These are phyloP conservation scores for Auriculariales sp. DNA, from an alignment of 768 basidiomycete genomes.

Conservation along the genomic window DNA sequence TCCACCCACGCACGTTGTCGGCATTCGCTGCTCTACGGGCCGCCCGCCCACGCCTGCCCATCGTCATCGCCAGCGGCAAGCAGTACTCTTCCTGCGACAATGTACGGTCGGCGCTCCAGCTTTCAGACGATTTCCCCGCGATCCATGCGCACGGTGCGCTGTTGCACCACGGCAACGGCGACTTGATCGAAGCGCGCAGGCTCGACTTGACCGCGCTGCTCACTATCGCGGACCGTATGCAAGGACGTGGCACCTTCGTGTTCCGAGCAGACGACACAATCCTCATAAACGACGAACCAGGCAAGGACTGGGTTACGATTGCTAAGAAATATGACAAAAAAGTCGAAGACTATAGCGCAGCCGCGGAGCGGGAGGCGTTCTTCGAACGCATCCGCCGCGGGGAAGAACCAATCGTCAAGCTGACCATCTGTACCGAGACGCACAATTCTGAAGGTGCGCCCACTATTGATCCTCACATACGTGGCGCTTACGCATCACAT, in stretches of 20 bases:
- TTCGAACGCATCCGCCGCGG: background rate
- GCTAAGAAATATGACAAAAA: constrained; percentile 3
- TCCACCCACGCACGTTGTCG: constrained; percentile 3
- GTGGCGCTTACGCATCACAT: too few relatives aligned
- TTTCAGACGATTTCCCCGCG: constrained; percentile 5
- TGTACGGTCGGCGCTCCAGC: constrained; percentile 4
- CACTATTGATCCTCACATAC: too few relatives aligned
- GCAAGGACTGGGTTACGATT: constrained; percentile 5
- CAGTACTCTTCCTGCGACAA: constrained; percentile 4
- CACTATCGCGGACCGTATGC: constrained; percentile 3
- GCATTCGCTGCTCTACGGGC: constrained; percentile 4
- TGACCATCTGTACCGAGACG: constrained; percentile 1
- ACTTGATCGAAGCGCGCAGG: background rate
- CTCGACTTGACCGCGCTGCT: background rate
- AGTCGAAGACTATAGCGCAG: constrained; percentile 2
- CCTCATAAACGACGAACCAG: constrained; percentile 1
- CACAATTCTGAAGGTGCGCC: constrained; percentile 2
- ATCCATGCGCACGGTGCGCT: constrained; percentile 5
- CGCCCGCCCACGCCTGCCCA: constrained; percentile 2
- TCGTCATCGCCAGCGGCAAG: constrained; percentile 7
- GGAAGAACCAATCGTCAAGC: constrained; percentile 2
- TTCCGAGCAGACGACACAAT: constrained; percentile 3
- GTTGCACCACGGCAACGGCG: constrained; percentile 1
- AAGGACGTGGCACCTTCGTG: constrained; percentile 2
- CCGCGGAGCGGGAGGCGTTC: background rate